Evolutionary conservation across 345 rosid genomes (phyloP).

Genomic region (Rhizophora apiculata): DNA sequence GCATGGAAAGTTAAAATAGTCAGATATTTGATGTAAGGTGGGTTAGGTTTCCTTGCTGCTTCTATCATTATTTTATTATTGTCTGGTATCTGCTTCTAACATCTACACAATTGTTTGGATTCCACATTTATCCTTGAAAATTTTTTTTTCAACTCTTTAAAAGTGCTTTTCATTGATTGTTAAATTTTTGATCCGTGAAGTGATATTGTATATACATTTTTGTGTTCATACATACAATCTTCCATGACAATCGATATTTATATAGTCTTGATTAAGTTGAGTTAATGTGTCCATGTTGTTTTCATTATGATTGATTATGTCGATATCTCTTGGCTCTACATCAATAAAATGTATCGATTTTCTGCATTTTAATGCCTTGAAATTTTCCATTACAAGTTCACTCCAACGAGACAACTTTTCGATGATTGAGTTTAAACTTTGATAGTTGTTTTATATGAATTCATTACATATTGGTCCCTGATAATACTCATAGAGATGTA

Average conservation of each 20-base stretch:
- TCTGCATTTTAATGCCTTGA: not conserved
- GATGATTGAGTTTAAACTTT: no score
- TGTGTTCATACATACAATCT: no score
- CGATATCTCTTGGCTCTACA: not conserved
- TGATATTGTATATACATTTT: no score
- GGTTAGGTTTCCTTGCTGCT: not conserved
- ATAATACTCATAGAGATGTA: slow-evolving; percentile 80
- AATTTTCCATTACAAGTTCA: not conserved
- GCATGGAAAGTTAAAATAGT: no score
- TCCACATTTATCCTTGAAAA: no score
- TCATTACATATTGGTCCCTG: slow-evolving; percentile 25
- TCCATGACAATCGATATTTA: no score
- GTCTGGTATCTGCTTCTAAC: slow-evolving; percentile 3
- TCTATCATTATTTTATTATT: not conserved
- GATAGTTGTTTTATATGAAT: slow-evolving; percentile 8
- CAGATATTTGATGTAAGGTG: no score
- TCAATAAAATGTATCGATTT: not conserved
- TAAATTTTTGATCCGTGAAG: no score
- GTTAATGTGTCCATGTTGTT: not conserved
- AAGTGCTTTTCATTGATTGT: no score
- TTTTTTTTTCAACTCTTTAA: no score
- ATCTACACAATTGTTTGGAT: not conserved
- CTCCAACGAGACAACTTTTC: no score
- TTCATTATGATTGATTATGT: not conserved
- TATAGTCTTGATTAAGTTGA: slow-evolving; percentile 57